Conservation (phyloP, 2,329 filamentous ascomycete genomes). For the Exophiala aquamarina region DNA sequence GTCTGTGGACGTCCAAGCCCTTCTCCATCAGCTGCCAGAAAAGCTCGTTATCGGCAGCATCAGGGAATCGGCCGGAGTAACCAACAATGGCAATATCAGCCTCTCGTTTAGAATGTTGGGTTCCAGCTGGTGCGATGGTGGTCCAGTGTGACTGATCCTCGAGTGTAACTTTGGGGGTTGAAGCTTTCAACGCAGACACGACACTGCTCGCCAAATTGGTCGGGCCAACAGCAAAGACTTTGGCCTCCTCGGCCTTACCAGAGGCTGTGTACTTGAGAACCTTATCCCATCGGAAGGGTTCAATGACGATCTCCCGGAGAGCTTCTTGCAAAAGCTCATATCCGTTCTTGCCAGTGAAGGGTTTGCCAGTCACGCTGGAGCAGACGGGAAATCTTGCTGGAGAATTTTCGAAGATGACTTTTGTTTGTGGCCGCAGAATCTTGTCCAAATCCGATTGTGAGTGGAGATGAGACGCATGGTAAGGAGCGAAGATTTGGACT, state of each 20-base stretch:
- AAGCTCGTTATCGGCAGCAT: constrained; percentile 67
- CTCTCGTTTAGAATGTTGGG: constrained; percentile 45
- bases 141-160: constrained; percentile 44
- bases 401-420: constrained; percentile 31
- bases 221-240: constrained; percentile 51
- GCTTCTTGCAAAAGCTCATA: constrained; percentile 34
- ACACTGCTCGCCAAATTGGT: constrained; percentile 57
- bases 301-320: constrained; percentile 39
- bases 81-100: constrained; percentile 83
- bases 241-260: constrained; percentile 29
- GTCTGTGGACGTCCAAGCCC: constrained; percentile 68
- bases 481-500: constrained; percentile 59
- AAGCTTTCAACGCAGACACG: constrained; percentile 53
- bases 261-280: constrained; percentile 33
- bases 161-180: constrained; percentile 24
- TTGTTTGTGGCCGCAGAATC: constrained; percentile 44
- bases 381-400: constrained; percentile 36
- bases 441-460: constrained; percentile 50
- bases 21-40: constrained; percentile 75
- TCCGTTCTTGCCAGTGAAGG: constrained; percentile 32
- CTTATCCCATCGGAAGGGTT: constrained; percentile 43
- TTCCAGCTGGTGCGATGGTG: constrained; percentile 26
- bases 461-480: constrained; percentile 59
- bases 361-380: constrained; percentile 39
- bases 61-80: constrained; percentile 75